A percentile compares a stretch with the other conserved stretches of the same genome.
Evolutionary conservation across 352 stramenopile genomes (phyloP).

Genomic region (Thalassiosira hispida): DNA sequence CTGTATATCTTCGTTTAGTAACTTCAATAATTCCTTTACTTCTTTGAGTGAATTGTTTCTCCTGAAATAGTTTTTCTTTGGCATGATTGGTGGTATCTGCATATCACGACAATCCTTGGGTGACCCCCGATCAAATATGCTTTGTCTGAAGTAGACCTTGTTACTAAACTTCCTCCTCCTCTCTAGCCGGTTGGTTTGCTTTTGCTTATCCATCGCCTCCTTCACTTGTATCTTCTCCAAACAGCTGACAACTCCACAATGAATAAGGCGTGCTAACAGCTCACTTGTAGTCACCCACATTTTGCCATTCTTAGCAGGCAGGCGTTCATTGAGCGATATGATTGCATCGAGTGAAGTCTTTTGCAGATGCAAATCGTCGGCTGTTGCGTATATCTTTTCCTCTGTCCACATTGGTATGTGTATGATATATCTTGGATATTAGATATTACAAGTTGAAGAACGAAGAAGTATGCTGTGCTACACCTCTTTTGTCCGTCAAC

Average conservation of each 20-base stretch:
- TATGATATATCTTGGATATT: not conserved
- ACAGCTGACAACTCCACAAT: not conserved
- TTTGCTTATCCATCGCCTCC: not conserved
- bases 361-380: not conserved
- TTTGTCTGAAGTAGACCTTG: not conserved
- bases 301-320: not conserved
- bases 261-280: not conserved
- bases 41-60: not conserved
- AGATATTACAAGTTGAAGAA: not conserved
- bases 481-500: not conserved
- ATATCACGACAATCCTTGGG: not conserved
- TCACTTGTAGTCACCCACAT: not conserved
- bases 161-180: not conserved
- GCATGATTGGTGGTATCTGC: not conserved
- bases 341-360: not conserved
- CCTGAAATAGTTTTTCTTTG: constrained; percentile 1
- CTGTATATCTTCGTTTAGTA: not conserved
- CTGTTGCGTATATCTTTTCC: not conserved
- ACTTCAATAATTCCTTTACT: not conserved
- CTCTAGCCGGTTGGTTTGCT: not conserved
- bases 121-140: not conserved
- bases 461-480: not conserved
- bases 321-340: not conserved
- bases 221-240: not conserved
- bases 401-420: too few species aligned